These are phyloP conservation scores for Leccinum griseonigrum DNA, from an alignment of 1,284 basidiomycete species.

Conservation along the genomic window DNA sequence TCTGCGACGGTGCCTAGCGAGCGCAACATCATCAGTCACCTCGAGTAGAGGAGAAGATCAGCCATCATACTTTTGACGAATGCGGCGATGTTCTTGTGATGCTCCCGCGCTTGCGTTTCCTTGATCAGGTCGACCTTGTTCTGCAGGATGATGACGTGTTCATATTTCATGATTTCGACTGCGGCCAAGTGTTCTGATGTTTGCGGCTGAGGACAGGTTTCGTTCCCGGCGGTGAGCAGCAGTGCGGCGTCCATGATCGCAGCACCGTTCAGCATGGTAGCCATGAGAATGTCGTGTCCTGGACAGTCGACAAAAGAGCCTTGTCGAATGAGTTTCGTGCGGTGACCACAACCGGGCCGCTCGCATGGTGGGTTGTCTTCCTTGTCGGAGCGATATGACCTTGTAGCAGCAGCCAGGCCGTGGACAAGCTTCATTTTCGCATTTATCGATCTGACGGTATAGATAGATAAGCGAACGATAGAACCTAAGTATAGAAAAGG, in stretches of 20 bases:
- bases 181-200: constrained; percentile 98
- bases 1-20: constrained; percentile 89
- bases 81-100: constrained; percentile 88
- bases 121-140: constrained; percentile 98
- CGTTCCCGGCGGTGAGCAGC: constrained; percentile 94
- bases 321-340: constrained; percentile 90
- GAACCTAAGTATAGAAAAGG: background rate
- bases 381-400: constrained; percentile 92
- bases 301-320: constrained; percentile 98
- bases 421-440: constrained; percentile 89
- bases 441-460: constrained; percentile 78
- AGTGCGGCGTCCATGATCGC: constrained; percentile 99
- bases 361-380: constrained; percentile 94
- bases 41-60: background rate
- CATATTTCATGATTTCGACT: constrained; percentile 98
- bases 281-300: constrained; percentile 97
- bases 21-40: background rate
- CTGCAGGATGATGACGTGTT: constrained; percentile 97
- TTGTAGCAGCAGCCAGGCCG: constrained; percentile 51
- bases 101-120: constrained; percentile 87
- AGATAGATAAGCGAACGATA: background rate
- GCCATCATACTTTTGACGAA: constrained; percentile 80
- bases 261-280: constrained; percentile 99
- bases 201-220: constrained; percentile 98
- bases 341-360: constrained; percentile 85